These are phyloP conservation scores for Leccinum insolens DNA, from an alignment of 1,284 basidiomycete species.

Conservation along the genomic window DNA sequence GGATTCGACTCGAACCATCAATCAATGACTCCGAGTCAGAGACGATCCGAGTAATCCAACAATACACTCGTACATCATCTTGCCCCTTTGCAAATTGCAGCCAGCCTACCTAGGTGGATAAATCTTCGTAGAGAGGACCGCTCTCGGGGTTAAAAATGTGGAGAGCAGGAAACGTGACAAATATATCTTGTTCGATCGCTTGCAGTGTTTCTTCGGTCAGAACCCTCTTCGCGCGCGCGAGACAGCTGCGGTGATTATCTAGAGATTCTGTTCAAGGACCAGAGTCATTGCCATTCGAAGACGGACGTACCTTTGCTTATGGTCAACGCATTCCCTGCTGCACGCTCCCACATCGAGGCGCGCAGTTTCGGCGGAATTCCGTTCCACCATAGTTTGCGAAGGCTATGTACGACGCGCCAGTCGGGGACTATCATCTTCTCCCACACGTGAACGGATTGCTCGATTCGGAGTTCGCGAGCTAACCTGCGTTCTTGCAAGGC, in stretches of 20 bases:
- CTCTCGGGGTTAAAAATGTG: slow-evolving; percentile 82
- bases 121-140: slow-evolving; percentile 85
- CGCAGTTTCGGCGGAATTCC: slow-evolving; percentile 89
- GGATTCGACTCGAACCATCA: no score
- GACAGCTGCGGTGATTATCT: slow-evolving; percentile 77
- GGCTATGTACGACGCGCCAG: slow-evolving; percentile 72
- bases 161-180: slow-evolving; percentile 80
- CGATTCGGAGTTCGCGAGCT: slow-evolving; percentile 68
- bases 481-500: slow-evolving; percentile 65
- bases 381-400: slow-evolving; percentile 88
- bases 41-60: no score
- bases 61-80: no score
- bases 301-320: slow-evolving; percentile 74
- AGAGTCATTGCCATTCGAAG: neutral
- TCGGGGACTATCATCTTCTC: slow-evolving; percentile 81
- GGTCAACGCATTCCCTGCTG: slow-evolving; percentile 87
- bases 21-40: no score
- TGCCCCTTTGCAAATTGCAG: no score
- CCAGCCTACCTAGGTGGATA: slow-evolving; percentile 34
- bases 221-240: slow-evolving; percentile 75
- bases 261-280: neutral
- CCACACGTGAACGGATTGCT: slow-evolving; percentile 75
- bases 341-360: slow-evolving; percentile 85
- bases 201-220: slow-evolving; percentile 63
- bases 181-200: slow-evolving; percentile 81